Percentiles rank a stretch among this genome's conserved stretches.
Evolutionary conservation across 2,329 filamentous ascomycete genomes (phyloP).

Genomic region (Penicillium freii): DNA sequence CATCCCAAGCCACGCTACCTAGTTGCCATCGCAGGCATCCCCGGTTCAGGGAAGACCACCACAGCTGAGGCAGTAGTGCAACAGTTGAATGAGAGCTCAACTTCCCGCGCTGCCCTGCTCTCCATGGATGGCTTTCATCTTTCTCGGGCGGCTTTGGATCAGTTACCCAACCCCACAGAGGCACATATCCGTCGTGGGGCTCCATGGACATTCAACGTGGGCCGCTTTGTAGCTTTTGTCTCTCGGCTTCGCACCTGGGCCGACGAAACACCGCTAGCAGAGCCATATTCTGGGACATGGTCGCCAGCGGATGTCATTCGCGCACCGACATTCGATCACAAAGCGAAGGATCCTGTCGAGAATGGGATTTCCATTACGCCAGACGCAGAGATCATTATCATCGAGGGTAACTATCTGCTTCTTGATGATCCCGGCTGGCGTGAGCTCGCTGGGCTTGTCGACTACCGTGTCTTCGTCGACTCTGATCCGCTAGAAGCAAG

Average conservation of each 20-base stretch:
- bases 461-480: slow-evolving; percentile 45
- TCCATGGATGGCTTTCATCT: slow-evolving; percentile 44
- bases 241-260: slow-evolving; percentile 26
- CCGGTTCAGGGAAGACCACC: slow-evolving; percentile 39
- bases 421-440: slow-evolving; percentile 33
- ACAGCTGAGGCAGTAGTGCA: slow-evolving; percentile 29
- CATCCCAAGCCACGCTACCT: slow-evolving; percentile 22
- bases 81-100: slow-evolving; percentile 23
- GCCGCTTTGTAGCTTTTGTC: slow-evolving; percentile 31
- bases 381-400: slow-evolving; percentile 19
- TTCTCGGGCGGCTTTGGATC: slow-evolving; percentile 29
- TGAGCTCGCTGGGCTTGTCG: slow-evolving; percentile 36
- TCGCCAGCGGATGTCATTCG: slow-evolving; percentile 17
- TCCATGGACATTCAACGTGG: slow-evolving; percentile 40
- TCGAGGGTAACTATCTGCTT: slow-evolving; percentile 27
- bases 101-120: slow-evolving; percentile 21
- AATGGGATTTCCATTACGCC: slow-evolving; percentile 28
- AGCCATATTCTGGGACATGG: slow-evolving; percentile 6
- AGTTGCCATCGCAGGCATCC: slow-evolving; percentile 33
- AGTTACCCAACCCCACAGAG: slow-evolving; percentile 33
- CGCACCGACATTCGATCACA: slow-evolving; percentile 38
- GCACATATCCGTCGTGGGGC: slow-evolving; percentile 39
- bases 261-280: slow-evolving; percentile 15
- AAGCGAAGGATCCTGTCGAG: slow-evolving; percentile 36
- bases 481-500: slow-evolving; percentile 39